phyloP scores from a whole-genome alignment of 192 early-diverging fungal species.

The Rhizophagus sp. region DNA sequence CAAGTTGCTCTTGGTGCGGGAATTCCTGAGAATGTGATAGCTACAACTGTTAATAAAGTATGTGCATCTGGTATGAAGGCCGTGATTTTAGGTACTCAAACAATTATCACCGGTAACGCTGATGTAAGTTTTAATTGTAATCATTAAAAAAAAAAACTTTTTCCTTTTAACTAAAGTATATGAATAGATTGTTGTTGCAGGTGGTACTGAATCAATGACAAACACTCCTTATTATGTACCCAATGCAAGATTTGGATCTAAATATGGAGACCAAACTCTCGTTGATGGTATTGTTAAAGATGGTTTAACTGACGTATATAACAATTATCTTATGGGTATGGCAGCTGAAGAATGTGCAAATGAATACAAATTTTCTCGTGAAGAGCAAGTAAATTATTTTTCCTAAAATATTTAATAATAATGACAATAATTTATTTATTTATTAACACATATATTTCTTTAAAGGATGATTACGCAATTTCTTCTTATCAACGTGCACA shows the following conservation, averaged over 20 bases:
- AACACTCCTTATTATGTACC: conserved; percentile 82
- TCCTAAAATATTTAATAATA: not conserved
- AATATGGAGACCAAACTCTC: conserved; percentile 71
- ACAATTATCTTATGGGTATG: conserved; percentile 74
- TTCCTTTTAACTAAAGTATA: not conserved
- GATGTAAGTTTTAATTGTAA: conserved; percentile 47
- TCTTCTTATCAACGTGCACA: conserved; percentile 78
- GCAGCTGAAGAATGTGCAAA: conserved; percentile 81
- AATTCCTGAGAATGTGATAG: conserved; percentile 59
- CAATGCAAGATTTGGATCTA: conserved; percentile 74
- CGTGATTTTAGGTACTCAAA: conserved; percentile 70
- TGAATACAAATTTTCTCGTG: conserved; percentile 75
- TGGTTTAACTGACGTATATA: conserved; percentile 76
- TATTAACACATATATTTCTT: not conserved
- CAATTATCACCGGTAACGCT: conserved; percentile 70
- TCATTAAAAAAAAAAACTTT: too few species aligned
- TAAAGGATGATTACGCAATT: conserved; percentile 71
- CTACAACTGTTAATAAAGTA: conserved; percentile 84
- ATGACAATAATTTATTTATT: not conserved
- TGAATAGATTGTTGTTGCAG: conserved; percentile 63
- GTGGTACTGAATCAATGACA: conserved; percentile 82
- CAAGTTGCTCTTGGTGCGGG: conserved; percentile 78
- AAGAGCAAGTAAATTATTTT: conserved; percentile 55
- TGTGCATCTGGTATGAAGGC: conserved; percentile 86
- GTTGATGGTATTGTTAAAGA: conserved; percentile 76